Conservation (phyloP, 805 yeast genomes). For the Lachancea lanzarotensis region DNA sequence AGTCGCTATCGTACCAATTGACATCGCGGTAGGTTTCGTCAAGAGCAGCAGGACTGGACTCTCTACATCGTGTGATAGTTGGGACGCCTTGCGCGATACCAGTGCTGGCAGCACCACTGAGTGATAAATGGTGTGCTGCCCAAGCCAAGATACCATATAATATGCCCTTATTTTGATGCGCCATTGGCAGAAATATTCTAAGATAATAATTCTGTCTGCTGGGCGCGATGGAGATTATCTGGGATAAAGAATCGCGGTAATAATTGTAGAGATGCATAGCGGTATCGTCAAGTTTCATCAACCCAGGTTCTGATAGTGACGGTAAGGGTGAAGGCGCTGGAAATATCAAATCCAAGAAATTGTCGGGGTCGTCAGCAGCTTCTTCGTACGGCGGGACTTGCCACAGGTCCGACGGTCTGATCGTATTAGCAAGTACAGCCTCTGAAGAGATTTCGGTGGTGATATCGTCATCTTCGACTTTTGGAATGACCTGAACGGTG, state of each 20-base stretch:
- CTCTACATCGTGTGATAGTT: background rate
- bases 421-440: background rate
- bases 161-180: slow-evolving; percentile 43
- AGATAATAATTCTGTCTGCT: slow-evolving; percentile 45
- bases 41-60: slow-evolving; percentile 1
- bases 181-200: slow-evolving; percentile 47
- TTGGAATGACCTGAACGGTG: too few relatives aligned
- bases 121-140: slow-evolving; percentile 37
- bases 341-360: background rate
- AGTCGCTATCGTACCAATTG: background rate
- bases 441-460: background rate
- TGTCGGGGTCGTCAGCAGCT: background rate
- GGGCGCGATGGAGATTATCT: slow-evolving; percentile 43
- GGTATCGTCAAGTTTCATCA: slow-evolving; percentile 35
- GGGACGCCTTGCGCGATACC: background rate
- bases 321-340: slow-evolving; percentile 9
- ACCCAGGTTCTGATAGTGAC: slow-evolving; percentile 19
- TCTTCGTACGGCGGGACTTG: background rate
- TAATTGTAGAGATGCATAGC: slow-evolving; percentile 43
- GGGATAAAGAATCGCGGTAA: slow-evolving; percentile 43
- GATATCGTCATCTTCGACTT: too few relatives aligned
- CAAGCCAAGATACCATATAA: slow-evolving; percentile 51
- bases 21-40: slow-evolving; percentile 1
- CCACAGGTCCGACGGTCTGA: background rate
- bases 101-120: slow-evolving; percentile 1